A percentile compares a stretch with the other conserved stretches of the same genome.
Conservation (phyloP, 345 rosid genomes). For the Eucalyptus victrix region DNA sequence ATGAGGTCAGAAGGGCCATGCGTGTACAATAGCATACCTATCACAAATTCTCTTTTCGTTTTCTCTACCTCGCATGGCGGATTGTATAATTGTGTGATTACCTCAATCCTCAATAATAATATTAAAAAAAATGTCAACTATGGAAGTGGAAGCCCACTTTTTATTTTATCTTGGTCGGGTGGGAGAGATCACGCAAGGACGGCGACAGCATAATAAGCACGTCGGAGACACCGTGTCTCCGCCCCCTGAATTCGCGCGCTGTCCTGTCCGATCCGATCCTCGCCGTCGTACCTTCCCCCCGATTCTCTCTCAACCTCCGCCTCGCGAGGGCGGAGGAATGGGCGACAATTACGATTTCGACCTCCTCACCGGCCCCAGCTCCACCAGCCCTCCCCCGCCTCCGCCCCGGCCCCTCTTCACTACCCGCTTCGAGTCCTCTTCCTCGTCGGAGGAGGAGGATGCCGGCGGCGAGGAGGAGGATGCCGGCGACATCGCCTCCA, state of each 20-base stretch:
- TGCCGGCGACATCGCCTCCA: conserved; percentile 24
- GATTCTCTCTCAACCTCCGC: not conserved
- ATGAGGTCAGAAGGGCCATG: not conserved
- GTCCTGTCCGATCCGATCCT: not conserved
- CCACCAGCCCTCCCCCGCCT: not conserved
- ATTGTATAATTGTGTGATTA: too few relatives aligned
- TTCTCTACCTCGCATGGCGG: not conserved
- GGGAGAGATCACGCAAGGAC: not conserved
- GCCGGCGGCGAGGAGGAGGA: conserved; percentile 18
- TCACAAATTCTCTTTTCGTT: too few relatives aligned
- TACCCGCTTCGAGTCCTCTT: conserved; percentile 41
- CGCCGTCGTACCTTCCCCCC: not conserved
- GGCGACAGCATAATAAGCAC: not conserved
- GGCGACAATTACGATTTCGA: not conserved
- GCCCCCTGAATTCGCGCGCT: not conserved
- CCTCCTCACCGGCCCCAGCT: not conserved
- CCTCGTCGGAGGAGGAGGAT: not conserved
- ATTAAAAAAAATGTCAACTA: not conserved
- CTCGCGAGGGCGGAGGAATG: not conserved
- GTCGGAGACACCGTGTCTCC: not conserved
- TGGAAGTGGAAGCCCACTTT: not conserved
- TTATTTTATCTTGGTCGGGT: not conserved
- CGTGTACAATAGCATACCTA: not conserved
- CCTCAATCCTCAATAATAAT: not conserved
- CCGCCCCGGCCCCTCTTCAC: conserved; percentile 10